Percentiles rank a stretch among this genome's conserved stretches.
Conservation (phyloP, 2,329 filamentous ascomycete genomes). For the Aureobasidium sp. region DNA sequence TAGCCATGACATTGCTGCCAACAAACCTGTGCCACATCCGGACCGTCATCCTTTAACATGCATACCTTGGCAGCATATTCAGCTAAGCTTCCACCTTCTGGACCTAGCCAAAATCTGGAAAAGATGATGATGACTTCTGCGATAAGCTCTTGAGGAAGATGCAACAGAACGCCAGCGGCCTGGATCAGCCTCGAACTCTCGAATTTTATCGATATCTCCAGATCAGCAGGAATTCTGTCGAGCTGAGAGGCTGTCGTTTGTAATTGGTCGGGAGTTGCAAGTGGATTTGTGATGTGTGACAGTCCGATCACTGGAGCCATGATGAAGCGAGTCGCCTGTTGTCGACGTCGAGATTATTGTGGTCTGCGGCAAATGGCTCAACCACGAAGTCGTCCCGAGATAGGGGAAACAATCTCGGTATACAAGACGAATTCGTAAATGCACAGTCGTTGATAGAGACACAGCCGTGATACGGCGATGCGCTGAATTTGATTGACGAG, state of each 20-base stretch:
- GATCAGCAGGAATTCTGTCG: slow-evolving; percentile 53
- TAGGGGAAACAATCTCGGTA: neutral
- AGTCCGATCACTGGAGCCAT: slow-evolving; percentile 24
- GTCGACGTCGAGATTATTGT: neutral
- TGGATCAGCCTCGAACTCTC: slow-evolving; percentile 67
- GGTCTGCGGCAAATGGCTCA: neutral
- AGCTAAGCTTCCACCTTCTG: slow-evolving; percentile 40
- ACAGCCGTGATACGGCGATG: neutral
- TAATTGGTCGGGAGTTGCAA: slow-evolving; percentile 64
- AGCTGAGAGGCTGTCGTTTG: slow-evolving; percentile 46
- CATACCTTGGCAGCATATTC: slow-evolving; percentile 45
- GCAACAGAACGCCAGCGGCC: slow-evolving; percentile 69
- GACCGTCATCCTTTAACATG: neutral
- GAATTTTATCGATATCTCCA: slow-evolving; percentile 65
- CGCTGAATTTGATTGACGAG: slow-evolving; percentile 1
- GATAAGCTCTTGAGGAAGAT: slow-evolving; percentile 76
- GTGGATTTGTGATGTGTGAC: slow-evolving; percentile 55
- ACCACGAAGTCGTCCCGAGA: neutral
- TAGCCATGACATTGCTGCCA: neutral
- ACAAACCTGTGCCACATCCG: neutral
- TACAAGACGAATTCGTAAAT: neutral
- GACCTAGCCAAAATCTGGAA: slow-evolving; percentile 68
- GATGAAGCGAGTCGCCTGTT: neutral
- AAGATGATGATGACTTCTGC: slow-evolving; percentile 78
- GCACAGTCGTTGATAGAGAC: slow-evolving; percentile 1